These are phyloP conservation scores for Salvia sclarea DNA, from an alignment of 305 asterid species.

Conservation along the genomic window DNA sequence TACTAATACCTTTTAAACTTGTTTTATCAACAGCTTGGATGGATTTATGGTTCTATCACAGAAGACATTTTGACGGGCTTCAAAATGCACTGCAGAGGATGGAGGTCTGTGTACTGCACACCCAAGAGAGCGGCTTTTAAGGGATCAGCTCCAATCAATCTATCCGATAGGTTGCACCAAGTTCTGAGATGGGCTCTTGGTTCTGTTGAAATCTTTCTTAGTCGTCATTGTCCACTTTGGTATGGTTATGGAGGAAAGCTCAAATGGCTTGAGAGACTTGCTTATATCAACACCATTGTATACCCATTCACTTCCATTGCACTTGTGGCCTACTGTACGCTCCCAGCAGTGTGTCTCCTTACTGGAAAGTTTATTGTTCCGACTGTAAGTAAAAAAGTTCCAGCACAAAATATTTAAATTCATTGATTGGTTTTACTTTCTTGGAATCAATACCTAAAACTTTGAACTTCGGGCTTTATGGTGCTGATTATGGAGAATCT, in stretches of 20 bases:
- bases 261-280: constrained; percentile 76
- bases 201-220: constrained; percentile 86
- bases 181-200: constrained; percentile 95
- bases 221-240: constrained; percentile 81
- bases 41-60: constrained; percentile 85
- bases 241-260: constrained; percentile 79
- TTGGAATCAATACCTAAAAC: background rate
- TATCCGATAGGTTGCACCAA: constrained; percentile 89
- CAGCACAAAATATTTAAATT: background rate
- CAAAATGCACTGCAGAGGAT: constrained; percentile 85
- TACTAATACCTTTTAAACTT: constrained; percentile 12
- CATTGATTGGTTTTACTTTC: background rate
- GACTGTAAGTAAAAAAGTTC: constrained; percentile 48
- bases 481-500: background rate
- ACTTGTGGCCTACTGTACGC: constrained; percentile 79
- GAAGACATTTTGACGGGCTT: constrained; percentile 90
- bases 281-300: constrained; percentile 48
- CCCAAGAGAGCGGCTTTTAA: constrained; percentile 62
- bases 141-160: constrained; percentile 50
- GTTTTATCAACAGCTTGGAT: constrained; percentile 58
- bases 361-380: constrained; percentile 90
- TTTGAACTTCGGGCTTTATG: background rate
- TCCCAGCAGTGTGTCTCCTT: constrained; percentile 86
- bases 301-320: constrained; percentile 72
- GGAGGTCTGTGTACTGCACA: constrained; percentile 88